A percentile compares a stretch with the other conserved stretches of the same genome.
Conservation (phyloP, 768 basidiomycete species). For the Hemileccinum rubropunctum region DNA sequence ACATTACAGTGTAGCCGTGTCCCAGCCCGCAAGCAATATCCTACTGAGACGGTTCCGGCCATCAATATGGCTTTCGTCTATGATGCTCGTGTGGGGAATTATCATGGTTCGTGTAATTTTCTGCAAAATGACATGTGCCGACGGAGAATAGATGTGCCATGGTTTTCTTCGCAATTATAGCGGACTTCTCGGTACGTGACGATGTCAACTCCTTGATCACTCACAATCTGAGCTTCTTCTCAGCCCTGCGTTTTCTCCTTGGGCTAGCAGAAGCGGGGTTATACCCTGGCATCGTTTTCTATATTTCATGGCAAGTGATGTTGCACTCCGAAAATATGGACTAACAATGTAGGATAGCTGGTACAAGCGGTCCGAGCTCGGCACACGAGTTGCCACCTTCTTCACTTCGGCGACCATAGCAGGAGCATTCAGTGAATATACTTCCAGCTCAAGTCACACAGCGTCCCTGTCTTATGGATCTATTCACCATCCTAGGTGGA, state of each 20-base stretch:
- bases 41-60: conserved; percentile 58
- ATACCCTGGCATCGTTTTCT: conserved; percentile 56
- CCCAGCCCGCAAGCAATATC: conserved; percentile 61
- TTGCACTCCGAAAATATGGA: background rate
- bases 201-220: background rate
- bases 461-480: background rate
- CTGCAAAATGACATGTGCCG: background rate
- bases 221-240: background rate
- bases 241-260: conserved; percentile 61
- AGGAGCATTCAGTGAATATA: conserved; percentile 63
- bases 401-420: conserved; percentile 79
- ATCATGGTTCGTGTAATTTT: conserved; percentile 35
- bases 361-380: conserved; percentile 79
- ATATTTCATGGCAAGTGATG: conserved; percentile 50
- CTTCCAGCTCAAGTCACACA: background rate
- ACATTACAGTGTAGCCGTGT: background rate
- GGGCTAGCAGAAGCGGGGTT: conserved; percentile 53
- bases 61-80: conserved; percentile 57
- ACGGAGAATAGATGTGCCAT: conserved; percentile 50
- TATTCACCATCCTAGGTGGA: conserved; percentile 42
- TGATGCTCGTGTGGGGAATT: conserved; percentile 42
- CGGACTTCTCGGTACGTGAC: conserved; percentile 53
- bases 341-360: conserved; percentile 43
- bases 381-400: conserved; percentile 68
- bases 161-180: conserved; percentile 60